Conservation (phyloP, 176 grass and related monocot genomes). For the Phragmites australis region DNA sequence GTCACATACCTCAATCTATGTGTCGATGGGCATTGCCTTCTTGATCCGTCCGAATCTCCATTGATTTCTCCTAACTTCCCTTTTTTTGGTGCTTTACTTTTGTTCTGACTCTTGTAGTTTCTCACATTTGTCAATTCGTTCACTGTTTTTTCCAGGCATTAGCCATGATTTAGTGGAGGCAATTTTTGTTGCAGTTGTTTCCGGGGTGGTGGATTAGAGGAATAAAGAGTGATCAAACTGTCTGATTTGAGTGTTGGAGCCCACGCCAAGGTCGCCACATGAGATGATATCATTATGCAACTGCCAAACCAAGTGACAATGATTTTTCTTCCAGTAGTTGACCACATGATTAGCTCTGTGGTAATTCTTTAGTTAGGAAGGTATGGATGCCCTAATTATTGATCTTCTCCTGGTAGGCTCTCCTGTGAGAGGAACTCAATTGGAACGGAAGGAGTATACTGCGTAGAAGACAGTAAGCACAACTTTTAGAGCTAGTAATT, state of each 20-base stretch:
- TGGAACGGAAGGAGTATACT: constrained; percentile 51
- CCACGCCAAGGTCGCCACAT: constrained; percentile 43
- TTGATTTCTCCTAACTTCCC: not conserved
- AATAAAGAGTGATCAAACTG: constrained; percentile 59
- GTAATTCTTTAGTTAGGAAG: constrained; percentile 35
- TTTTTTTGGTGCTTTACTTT: not conserved
- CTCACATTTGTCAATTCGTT: not conserved
- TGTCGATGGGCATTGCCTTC: not conserved
- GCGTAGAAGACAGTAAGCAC: constrained; percentile 43
- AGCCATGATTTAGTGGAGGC: constrained; percentile 29
- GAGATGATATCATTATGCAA: constrained; percentile 50
- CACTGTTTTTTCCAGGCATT: not conserved
- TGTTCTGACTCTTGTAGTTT: not conserved
- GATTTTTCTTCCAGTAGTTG: constrained; percentile 38
- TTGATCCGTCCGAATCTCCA: too few species aligned
- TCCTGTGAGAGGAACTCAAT: constrained; percentile 49
- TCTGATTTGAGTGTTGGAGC: constrained; percentile 54
- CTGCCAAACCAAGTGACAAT: constrained; percentile 21
- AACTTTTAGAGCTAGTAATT: not conserved
- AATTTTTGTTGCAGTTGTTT: constrained; percentile 25
- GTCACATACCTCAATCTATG: not conserved
- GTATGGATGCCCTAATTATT: constrained; percentile 33
- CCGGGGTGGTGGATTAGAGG: constrained; percentile 26
- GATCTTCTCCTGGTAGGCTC: constrained; percentile 53
- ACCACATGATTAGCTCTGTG: constrained; percentile 29